These are phyloP conservation scores for Boletus pseudopeckii DNA, from an alignment of 768 basidiomycete genomes.

Conservation along the genomic window DNA sequence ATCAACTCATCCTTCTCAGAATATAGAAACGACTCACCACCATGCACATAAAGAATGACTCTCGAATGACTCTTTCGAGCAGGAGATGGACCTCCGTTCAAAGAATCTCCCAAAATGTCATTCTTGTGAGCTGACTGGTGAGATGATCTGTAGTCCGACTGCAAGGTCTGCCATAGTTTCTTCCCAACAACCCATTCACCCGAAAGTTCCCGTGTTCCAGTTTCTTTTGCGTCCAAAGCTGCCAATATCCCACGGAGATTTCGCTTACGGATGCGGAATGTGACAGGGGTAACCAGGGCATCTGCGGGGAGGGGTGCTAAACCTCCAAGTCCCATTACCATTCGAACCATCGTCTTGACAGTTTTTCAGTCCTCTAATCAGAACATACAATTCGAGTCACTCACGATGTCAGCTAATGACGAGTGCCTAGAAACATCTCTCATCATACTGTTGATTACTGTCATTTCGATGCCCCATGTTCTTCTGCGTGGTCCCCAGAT, in stretches of 20 bases:
- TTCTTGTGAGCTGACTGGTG: conserved; percentile 24
- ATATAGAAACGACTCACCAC: conserved; percentile 50
- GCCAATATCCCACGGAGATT: conserved; percentile 77
- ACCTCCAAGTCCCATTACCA: conserved; percentile 74
- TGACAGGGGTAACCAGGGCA: conserved; percentile 92
- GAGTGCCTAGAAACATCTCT: conserved; percentile 80
- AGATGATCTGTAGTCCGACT: conserved; percentile 72
- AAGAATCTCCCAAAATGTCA: conserved; percentile 14
- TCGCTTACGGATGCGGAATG: conserved; percentile 75
- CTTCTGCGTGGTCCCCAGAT: conserved; percentile 85
- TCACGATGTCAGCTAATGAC: conserved; percentile 79
- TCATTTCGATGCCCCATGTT: conserved; percentile 95
- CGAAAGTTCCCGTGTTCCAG: conserved; percentile 73
- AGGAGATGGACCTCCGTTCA: conserved; percentile 11
- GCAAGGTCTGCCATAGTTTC: conserved; percentile 83
- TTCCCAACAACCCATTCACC: conserved; percentile 99
- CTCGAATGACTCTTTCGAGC: conserved; percentile 56
- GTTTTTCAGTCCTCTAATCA: not conserved
- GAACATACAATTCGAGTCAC: conserved; percentile 9
- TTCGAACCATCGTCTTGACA: conserved; percentile 45
- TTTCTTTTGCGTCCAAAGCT: conserved; percentile 69
- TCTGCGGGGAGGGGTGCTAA: conserved; percentile 86
- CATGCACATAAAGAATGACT: conserved; percentile 91
- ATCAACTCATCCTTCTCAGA: not conserved
- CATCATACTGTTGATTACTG: conserved; percentile 80